Evolutionary conservation across 148 eudicot species (phyloP), one percentile per base, ranked within the genome.

Genomic region (Euryodendron excelsum): DNA sequence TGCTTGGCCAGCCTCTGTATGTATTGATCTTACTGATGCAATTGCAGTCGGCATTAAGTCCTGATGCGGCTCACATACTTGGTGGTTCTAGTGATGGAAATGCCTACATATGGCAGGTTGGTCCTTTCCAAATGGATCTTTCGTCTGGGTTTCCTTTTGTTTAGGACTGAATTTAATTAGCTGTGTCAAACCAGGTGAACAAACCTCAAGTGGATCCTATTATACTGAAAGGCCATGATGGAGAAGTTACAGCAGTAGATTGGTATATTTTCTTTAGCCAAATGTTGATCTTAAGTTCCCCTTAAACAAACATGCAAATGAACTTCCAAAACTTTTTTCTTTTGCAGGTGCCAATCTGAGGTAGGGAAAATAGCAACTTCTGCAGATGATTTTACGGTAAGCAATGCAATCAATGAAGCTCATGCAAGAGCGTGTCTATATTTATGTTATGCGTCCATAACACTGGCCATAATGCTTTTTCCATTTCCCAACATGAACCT

Each of bases 61-160:
- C 97, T 79, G 99, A 95, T 87, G 97, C 91, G 67, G 86, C 91
- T 74, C 96, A 95, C 71, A 83, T 95, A 64, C 87, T 95, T 44
- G 80, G 96, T 86, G 99, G 99, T 74, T 95, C 97, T 23, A 84
- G 88, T 72, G 97, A 95, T 73, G 92, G 96, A 82, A 87, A 90
- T 84, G 96, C 94, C 62, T 93, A 95, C 85, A 83, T 95, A 72
- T 95, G 99, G 99, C 96, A 95, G 98, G 98, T 86, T 71, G 58
- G 45, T 55, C 71, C 76, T 72, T 78, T 61, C 14, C 50, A 44
- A 76, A 39, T 20, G 20, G 0, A 15, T 33, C 60, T 74, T 69
- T 18, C 52, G 9, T 70, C 23, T 69, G 45, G 78, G 37, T 73
- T 69, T 72, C 72, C 23, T 25, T 59, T 64, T 30, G 60, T 27